phyloP scores from a whole-genome alignment of 306 rosid species.

The Inga laurina region DNA sequence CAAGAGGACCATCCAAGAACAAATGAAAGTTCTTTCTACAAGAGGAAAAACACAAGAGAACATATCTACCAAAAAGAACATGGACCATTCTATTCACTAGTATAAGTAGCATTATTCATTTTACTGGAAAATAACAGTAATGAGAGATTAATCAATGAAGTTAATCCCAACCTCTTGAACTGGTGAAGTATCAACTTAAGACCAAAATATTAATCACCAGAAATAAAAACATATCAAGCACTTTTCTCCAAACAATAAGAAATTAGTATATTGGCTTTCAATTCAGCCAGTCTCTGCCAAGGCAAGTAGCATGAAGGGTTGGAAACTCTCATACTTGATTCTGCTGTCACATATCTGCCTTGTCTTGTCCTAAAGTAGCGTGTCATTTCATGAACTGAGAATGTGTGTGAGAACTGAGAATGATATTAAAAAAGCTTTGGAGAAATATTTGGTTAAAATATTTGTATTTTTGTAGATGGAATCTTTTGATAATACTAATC shows the following conservation, averaged over 20 bases:
- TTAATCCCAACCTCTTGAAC: neutral
- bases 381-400: too few species aligned
- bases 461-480: neutral
- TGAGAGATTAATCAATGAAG: neutral
- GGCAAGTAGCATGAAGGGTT: too few species aligned
- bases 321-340: too few species aligned
- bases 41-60: neutral
- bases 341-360: too few species aligned
- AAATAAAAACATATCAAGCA: too few species aligned
- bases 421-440: neutral
- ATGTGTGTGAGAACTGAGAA: too few species aligned
- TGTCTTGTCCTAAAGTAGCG: too few species aligned
- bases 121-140: neutral
- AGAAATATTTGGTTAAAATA: neutral
- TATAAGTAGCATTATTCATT: neutral
- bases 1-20: neutral
- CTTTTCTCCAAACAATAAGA: too few species aligned
- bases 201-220: too few species aligned
- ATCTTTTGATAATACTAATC: neutral
- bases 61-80: neutral
- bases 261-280: too few species aligned
- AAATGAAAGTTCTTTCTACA: neutral
- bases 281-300: too few species aligned
- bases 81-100: neutral
- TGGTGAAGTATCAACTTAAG: too few species aligned